Evolutionary conservation across 2,329 filamentous ascomycete species (phyloP), one percentile per base, ranked within the genome.

Genomic region (Cladophialophora bantiana): DNA sequence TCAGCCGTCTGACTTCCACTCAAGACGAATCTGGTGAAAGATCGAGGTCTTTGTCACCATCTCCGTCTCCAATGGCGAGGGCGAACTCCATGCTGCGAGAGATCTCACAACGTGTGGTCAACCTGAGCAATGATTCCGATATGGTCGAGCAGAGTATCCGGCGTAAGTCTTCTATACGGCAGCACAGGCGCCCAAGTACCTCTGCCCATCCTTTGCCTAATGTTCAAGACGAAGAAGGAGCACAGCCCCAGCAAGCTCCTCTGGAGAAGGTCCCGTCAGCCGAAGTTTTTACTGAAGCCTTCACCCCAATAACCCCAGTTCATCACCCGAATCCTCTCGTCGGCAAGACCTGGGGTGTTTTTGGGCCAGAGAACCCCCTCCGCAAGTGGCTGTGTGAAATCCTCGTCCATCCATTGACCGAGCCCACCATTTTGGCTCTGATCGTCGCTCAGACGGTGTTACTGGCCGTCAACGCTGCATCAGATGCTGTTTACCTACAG

Each of bases 31-130:
- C 87, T 6, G 81, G 79, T 20, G 83, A 83, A 31, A 73, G 79
- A 56, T 77, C 79, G 60, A 81, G 85, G 53, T 90, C 90, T 52
- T 82, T 89, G 45, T 88, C 89, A 1, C 83, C 86, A 1, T 89
- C 89, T 18, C 84, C 86, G 7, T 84, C 87, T 10, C 89, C 90
- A 18, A 78, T 94, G 60, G 86, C 85, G 31, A 84, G 88, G 72
- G 90, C 91, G 68, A 87, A 90, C 53, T 92, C 90, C 7, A 92
- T 93, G 73, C 87, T 94, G 78, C 87, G 90, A 70, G 88, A 88
- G 72, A 96, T 99, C 88, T 98, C 96, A 36, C 94, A 97, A 81
- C 92, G 95, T 82, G 94, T 99, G 64, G 95, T 99, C 75, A 98
- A 98, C 75, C 87, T 99, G 73, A 97, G 93, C 79, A 96, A 96